Conservation (phyloP, 768 basidiomycete genomes). For the Wakefieldia striispora region DNA sequence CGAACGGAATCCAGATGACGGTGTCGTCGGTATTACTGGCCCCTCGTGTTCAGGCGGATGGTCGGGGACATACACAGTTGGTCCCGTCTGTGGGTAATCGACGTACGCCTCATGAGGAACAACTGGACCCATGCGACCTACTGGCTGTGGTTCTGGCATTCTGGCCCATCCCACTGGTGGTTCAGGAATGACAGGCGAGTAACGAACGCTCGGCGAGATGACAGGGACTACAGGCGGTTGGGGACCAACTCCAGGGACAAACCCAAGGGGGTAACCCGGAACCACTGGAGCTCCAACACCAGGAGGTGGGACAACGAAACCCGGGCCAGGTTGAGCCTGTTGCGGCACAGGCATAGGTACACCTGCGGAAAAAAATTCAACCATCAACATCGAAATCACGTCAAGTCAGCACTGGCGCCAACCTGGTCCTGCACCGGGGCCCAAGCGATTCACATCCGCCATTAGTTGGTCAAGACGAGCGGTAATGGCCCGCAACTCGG, state of each 20-base stretch:
- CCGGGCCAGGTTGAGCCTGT: conserved; percentile 11
- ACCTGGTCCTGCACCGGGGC: conserved; percentile 42
- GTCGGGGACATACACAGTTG: neutral
- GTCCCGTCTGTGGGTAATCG: conserved; percentile 4
- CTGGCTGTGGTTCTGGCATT: conserved; percentile 24
- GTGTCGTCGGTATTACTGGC: conserved; percentile 21
- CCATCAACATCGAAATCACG: neutral
- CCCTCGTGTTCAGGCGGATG: conserved; percentile 16
- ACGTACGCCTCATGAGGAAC: conserved; percentile 35
- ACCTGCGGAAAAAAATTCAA: conserved; percentile 6
- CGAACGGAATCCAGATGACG: conserved; percentile 12
- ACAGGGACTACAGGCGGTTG: conserved; percentile 25
- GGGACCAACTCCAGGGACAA: conserved; percentile 17
- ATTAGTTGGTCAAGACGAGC: conserved; percentile 55
- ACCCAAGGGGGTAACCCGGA: conserved; percentile 20
- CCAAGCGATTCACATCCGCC: conserved; percentile 44
- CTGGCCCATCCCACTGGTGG: conserved; percentile 8
- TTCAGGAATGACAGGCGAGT: conserved; percentile 28
- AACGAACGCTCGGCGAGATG: conserved; percentile 1
- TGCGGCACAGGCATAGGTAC: conserved; percentile 28
- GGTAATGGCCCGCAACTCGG: conserved; percentile 64
- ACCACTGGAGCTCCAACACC: conserved; percentile 12
- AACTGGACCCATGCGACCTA: conserved; percentile 26
- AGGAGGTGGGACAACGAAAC: conserved; percentile 25
- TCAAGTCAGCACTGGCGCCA: conserved; percentile 9